Conservation (phyloP, 2,329 filamentous ascomycete genomes). For the Stemphylium lycopersici region DNA sequence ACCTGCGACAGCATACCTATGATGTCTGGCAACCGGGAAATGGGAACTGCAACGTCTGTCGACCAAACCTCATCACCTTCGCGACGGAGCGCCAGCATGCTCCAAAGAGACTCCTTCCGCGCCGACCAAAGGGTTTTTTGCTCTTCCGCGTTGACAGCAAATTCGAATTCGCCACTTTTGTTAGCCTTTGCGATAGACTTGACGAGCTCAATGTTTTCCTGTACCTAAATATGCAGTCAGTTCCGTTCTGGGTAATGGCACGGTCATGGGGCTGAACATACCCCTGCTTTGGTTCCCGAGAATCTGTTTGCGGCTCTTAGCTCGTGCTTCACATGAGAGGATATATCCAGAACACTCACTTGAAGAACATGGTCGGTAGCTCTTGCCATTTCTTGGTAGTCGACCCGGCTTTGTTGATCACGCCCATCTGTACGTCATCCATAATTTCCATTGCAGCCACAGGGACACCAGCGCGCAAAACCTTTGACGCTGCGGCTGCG, state of each 20-base stretch:
- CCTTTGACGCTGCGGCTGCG: slow-evolving; percentile 72
- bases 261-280: slow-evolving; percentile 27
- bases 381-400: slow-evolving; percentile 77
- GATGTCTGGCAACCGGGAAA: slow-evolving; percentile 67
- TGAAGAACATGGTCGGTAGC: slow-evolving; percentile 80
- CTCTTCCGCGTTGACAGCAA: slow-evolving; percentile 60
- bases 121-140: slow-evolving; percentile 65
- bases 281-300: slow-evolving; percentile 75
- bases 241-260: slow-evolving; percentile 28
- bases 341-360: slow-evolving; percentile 54
- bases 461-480: slow-evolving; percentile 77
- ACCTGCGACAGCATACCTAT: slow-evolving; percentile 54
- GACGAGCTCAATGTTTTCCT: slow-evolving; percentile 75
- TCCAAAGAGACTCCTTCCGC: slow-evolving; percentile 66
- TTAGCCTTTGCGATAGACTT: slow-evolving; percentile 70
- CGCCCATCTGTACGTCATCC: slow-evolving; percentile 86
- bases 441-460: slow-evolving; percentile 83
- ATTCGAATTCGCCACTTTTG: slow-evolving; percentile 61
- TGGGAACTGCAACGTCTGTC: slow-evolving; percentile 66
- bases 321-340: slow-evolving; percentile 8
- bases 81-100: slow-evolving; percentile 62
- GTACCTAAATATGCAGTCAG: slow-evolving; percentile 57
- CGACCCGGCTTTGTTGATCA: slow-evolving; percentile 76
- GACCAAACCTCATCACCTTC: slow-evolving; percentile 66
- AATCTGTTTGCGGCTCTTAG: slow-evolving; percentile 55